Conservation (phyloP, 2,329 filamentous ascomycete species). For the Talaromyces sp. region DNA sequence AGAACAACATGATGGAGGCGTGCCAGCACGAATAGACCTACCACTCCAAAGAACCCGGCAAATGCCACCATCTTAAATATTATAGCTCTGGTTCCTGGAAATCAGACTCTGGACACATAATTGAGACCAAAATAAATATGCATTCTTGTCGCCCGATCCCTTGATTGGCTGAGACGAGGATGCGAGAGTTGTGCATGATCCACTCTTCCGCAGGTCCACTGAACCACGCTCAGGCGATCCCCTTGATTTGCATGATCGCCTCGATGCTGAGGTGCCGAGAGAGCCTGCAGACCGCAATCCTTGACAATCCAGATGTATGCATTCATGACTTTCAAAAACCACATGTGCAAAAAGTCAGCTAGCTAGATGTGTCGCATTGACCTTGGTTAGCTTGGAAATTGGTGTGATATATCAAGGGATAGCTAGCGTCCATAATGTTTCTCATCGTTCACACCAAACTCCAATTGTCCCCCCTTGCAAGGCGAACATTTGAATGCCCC, state of each 20-base stretch:
- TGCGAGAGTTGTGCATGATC: background rate
- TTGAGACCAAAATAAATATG: conserved; percentile 13
- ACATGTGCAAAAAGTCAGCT: background rate
- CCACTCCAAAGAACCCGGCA: background rate
- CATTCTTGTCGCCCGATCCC: conserved; percentile 15
- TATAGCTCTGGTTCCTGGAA: background rate
- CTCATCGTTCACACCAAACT: background rate
- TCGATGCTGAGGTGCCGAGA: conserved; percentile 1
- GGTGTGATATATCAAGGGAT: conserved; percentile 14
- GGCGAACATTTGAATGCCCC: background rate
- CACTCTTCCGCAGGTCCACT: conserved; percentile 13
- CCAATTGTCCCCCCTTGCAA: conserved; percentile 12
- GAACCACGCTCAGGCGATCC: conserved; percentile 4
- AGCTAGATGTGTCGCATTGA: conserved; percentile 5
- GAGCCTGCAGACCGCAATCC: background rate
- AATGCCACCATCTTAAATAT: conserved; percentile 18
- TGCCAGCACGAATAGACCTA: conserved; percentile 7
- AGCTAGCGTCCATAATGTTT: conserved; percentile 1
- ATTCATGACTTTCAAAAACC: background rate
- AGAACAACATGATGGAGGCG: conserved; percentile 16
- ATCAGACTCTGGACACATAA: conserved; percentile 12
- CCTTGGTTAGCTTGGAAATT: conserved; percentile 10
- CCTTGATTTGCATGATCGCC: conserved; percentile 26
- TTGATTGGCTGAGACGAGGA: conserved; percentile 20
- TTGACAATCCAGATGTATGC: background rate